Base-by-base conservation (phyloP, 805 yeast genomes). In the Candida berthetii region DNA sequence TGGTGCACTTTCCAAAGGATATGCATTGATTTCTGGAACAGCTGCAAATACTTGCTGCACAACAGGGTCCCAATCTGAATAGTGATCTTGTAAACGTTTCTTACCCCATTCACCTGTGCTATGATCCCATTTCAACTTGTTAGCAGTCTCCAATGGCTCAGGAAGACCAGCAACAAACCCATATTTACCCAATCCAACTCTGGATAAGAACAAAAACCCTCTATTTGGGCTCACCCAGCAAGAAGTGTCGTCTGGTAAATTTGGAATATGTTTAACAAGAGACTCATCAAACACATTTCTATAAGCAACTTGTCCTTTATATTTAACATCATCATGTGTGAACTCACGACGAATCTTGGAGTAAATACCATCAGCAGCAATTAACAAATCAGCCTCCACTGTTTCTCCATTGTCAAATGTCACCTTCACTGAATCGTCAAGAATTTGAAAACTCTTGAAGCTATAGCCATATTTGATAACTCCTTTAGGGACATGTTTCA, bases 301-400 rank as follows among this genome's bases (percentile, higher is more conserved):
- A 28, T 33, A 39, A 3, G 41, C 28, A 25, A 39, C 41, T 18
- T 11, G 4, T 8, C 41, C 41, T 34, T 24, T 33, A 8, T 9
- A 28, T 11, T 22, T 4, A 4, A 39, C 4, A 15, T 4, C 18
- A 27, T 16, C 34, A 5, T 24, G 22, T 18, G 37, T 25, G 10
- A 33, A 7, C 8, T 32, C 16, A 10, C 20, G 4, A n/a, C 41
- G 28, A 3, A 39, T 15, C 28, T 39, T 39, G 7, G 41, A 39
- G 22, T 39, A 39, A n/a, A 39, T 39, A 14, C 41, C 41, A 39
- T 39, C 41, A 18, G 41, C 41, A 25, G 37, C 41, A 22, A 39
- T 20, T 6, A 39, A 10, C 5, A 39, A 22, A 20, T 39, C 41
- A 13, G 9, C 19, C 4, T 22, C 5, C 7, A 15, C 36, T 19